Percentiles rank a stretch among this genome's conserved stretches.
phyloP scores from a whole-genome alignment of 805 yeast genomes.

The Scheffersomyces spartinae region DNA sequence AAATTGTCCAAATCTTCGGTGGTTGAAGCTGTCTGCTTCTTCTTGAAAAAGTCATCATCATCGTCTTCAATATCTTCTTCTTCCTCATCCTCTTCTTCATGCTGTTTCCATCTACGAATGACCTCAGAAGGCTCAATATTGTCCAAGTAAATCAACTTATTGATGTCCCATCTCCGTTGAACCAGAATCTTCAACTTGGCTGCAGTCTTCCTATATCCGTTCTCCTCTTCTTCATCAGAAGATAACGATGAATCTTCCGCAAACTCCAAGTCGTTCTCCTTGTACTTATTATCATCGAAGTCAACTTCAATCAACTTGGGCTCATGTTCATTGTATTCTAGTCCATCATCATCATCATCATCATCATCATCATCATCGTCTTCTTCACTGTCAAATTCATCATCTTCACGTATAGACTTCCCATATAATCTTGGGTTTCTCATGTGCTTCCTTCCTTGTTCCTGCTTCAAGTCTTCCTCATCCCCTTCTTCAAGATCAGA shows the following conservation, averaged over 20 bases:
- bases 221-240: slow-evolving; percentile 25
- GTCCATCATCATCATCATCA: slow-evolving; percentile 28
- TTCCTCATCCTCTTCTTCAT: slow-evolving; percentile 27
- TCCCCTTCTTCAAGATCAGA: slow-evolving; percentile 21
- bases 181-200: slow-evolving; percentile 43
- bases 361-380: slow-evolving; percentile 35
- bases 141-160: slow-evolving; percentile 68
- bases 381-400: slow-evolving; percentile 28
- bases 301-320: slow-evolving; percentile 38
- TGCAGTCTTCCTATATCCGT: slow-evolving; percentile 41
- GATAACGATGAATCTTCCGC: slow-evolving; percentile 38
- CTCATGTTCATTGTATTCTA: slow-evolving; percentile 22
- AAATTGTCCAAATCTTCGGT: slow-evolving; percentile 26
- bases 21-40: slow-evolving; percentile 21
- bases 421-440: slow-evolving; percentile 55
- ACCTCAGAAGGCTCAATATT: slow-evolving; percentile 68
- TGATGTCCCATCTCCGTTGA: slow-evolving; percentile 63
- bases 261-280: slow-evolving; percentile 25
- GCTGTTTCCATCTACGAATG: slow-evolving; percentile 57
- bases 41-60: slow-evolving; percentile 48
- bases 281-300: slow-evolving; percentile 24
- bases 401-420: slow-evolving; percentile 36
- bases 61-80: slow-evolving; percentile 32
- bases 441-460: slow-evolving; percentile 49
- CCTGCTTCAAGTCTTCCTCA: slow-evolving; percentile 20